Base-by-base conservation (phyloP, 768 basidiomycete genomes). In the Hericium alpestre region DNA sequence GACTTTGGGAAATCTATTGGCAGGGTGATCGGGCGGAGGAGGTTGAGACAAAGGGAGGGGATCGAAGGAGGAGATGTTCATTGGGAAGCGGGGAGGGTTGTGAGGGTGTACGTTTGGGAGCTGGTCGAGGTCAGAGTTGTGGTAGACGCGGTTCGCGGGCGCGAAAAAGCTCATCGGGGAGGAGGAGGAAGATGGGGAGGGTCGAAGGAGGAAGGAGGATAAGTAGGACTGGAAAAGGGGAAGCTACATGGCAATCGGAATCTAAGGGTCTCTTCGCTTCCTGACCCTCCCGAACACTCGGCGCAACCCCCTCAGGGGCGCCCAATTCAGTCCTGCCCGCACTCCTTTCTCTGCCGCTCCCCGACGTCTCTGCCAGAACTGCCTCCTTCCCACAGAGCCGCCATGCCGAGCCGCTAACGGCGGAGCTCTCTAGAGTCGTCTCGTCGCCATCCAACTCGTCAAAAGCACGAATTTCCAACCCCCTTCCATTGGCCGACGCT, bases 1-100 rank as follows among this genome's bases (percentile, higher is more conserved):
- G 59, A 84, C 67, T 69, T 80, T 51, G 66, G 58, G 56, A 69
- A 65, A 61, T 51, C 25, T 51, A 25, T 23, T 18, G 49, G 22
- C 23, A 63, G 59, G 10, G 63, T 65, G 56, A 65, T 59, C 54
- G 72, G 61, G 43, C 63, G 59, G 58, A 65, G 53, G 58, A 68
- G 64, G 59, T 70, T 64, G 67, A 55, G 56, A 68, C 64, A 67
- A 65, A 49, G 70, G 59, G 67, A 70, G 67, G 61, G 56, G 62
- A 70, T 70, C 62, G 65, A 70, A 69, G 65, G 72, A 67, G 51
- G 70, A 58, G 52, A 66, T 52, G 56, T 58, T 63, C 52, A 62
- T 60, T 56, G 67, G 56, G 27, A 63, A 50, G 38, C 65, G 59
- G 22, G 61, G 43, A 47, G 55, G 58, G 40, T 56, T 54, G 37